These are phyloP conservation scores for Hyaloscypha bicolor DNA, from an alignment of 495 filamentous ascomycete genomes.

Conservation along the genomic window DNA sequence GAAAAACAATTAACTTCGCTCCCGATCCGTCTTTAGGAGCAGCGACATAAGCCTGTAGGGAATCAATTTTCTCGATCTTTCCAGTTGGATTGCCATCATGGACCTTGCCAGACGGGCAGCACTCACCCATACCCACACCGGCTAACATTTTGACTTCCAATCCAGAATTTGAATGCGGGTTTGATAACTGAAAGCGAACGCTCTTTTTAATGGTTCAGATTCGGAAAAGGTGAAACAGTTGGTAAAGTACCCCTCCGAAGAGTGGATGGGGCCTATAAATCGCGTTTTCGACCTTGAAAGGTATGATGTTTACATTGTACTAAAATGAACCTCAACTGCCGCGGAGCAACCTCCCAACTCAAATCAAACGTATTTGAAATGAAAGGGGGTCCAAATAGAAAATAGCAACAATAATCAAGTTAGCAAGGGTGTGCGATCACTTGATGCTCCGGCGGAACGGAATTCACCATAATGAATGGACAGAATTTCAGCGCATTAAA, in stretches of 20 bases:
- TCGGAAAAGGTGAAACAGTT: neutral
- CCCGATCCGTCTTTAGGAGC: slow-evolving; percentile 22
- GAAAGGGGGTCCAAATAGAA: too few species aligned
- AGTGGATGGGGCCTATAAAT: too few species aligned
- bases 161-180: neutral
- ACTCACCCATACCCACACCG: slow-evolving; percentile 12
- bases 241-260: too few species aligned
- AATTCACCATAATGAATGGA: neutral
- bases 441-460: neutral
- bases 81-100: slow-evolving; percentile 42
- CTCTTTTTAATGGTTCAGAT: neutral
- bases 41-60: slow-evolving; percentile 42
- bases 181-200: neutral
- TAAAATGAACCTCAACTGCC: neutral
- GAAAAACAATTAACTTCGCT: slow-evolving; percentile 19
- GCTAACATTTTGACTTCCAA: slow-evolving; percentile 17
- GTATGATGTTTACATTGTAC: neutral
- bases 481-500: neutral
- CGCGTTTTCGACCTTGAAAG: neutral
- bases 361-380: neutral
- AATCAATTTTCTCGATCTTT: slow-evolving; percentile 41
- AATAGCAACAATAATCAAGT: neutral
- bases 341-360: neutral
- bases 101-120: slow-evolving; percentile 36
- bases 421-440: neutral